Evolutionary conservation across 2,329 filamentous ascomycete species (phyloP).

Genomic region (Dichotomopilus funicola): DNA sequence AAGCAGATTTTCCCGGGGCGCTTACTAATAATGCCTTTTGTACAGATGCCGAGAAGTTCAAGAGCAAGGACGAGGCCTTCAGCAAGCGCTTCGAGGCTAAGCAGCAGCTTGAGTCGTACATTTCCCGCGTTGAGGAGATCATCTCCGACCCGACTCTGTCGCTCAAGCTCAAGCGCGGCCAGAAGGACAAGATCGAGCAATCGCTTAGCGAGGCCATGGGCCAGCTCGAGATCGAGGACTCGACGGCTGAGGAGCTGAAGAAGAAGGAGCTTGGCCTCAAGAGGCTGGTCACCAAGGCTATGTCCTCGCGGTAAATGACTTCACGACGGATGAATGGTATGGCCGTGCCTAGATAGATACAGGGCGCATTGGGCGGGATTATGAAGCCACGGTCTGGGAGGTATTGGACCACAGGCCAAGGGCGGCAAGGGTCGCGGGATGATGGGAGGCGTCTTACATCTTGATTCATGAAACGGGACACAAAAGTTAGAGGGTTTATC

Average conservation of each 20-base stretch:
- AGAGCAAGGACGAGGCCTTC: conserved; percentile 95
- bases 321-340: conserved; percentile 15
- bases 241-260: conserved; percentile 88
- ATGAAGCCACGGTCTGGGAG: conserved; percentile 21
- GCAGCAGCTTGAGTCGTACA: conserved; percentile 99
- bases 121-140: conserved; percentile 97
- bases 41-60: conserved; percentile 92
- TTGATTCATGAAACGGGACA: conserved; percentile 22
- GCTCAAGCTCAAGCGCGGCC: conserved; percentile 95
- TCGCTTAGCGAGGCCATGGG: conserved; percentile 96
- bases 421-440: conserved; percentile 16
- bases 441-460: conserved; percentile 25
- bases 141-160: conserved; percentile 93
- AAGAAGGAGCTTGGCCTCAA: conserved; percentile 99
- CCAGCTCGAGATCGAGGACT: conserved; percentile 92
- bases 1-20: too few species aligned
- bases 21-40: neutral
- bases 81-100: conserved; percentile 99
- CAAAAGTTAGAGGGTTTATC: conserved; percentile 21
- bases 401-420: conserved; percentile 13
- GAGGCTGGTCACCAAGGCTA: conserved; percentile 96
- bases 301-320: conserved; percentile 72
- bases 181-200: conserved; percentile 99
- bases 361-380: conserved; percentile 19
- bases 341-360: conserved; percentile 14